These are phyloP conservation scores for Puccinia novopanici DNA, from an alignment of 1,284 basidiomycete species.

Conservation along the genomic window DNA sequence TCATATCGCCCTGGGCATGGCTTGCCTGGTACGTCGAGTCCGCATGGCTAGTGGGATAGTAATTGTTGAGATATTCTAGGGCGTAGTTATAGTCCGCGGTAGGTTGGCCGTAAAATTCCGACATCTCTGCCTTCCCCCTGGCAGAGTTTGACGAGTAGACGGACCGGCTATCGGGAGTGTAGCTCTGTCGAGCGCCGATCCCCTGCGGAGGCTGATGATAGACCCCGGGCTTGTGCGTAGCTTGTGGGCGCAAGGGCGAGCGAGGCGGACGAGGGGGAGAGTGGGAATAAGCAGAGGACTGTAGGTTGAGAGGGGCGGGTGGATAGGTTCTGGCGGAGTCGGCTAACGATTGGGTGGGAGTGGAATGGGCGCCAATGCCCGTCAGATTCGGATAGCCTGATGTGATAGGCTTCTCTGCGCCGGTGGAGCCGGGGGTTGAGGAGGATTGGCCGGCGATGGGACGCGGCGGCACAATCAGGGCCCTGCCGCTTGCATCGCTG, in stretches of 20 bases:
- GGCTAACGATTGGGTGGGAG: not conserved
- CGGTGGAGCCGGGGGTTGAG: not conserved
- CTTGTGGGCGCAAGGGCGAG: constrained; percentile 8
- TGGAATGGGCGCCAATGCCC: constrained; percentile 3
- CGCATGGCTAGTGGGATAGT: not conserved
- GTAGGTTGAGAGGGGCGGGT: not conserved
- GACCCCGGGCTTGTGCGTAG: not conserved
- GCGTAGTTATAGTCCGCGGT: constrained; percentile 10
- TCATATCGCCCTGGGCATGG: not conserved
- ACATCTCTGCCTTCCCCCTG: not conserved
- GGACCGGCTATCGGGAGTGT: constrained; percentile 11
- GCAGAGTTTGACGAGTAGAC: not conserved
- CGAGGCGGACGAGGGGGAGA: constrained; percentile 15
- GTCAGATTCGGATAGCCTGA: not conserved
- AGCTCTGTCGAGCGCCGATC: not conserved
- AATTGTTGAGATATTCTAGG: constrained; percentile 17
- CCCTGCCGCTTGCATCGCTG: constrained; percentile 13
- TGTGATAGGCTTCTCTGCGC: not conserved
- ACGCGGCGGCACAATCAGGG: constrained; percentile 17
- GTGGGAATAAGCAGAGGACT: not conserved
- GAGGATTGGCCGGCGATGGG: constrained; percentile 1
- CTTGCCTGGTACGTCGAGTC: not conserved
- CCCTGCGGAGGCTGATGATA: not conserved
- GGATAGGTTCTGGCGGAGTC: not conserved
- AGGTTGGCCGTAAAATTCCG: not conserved